Evolutionary conservation across 257 asterid species (phyloP).

Genomic region (Nicotiana otophora): DNA sequence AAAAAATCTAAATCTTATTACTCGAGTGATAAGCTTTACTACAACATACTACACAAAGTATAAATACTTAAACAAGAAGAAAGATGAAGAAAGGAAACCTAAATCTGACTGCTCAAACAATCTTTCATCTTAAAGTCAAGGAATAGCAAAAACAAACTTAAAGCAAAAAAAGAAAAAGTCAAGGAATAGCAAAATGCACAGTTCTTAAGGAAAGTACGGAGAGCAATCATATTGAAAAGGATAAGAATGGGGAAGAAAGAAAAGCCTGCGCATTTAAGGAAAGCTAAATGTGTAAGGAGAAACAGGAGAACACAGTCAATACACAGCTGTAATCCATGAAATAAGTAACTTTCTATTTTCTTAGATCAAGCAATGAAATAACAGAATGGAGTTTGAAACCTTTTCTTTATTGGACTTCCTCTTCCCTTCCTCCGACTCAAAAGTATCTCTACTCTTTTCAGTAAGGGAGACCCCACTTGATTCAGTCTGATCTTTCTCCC

Average conservation of each 20-base stretch:
- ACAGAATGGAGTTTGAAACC: slow-evolving; percentile 30
- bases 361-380: not conserved
- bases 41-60: not conserved
- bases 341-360: not conserved
- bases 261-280: not conserved
- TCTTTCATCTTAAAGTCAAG: not conserved
- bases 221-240: not conserved
- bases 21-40: not conserved
- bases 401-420: slow-evolving; percentile 44
- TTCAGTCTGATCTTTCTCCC: slow-evolving; percentile 27
- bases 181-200: not conserved
- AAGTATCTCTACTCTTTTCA: slow-evolving; percentile 21
- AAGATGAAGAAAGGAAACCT: slow-evolving; percentile 1
- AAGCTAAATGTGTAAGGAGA: not conserved
- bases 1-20: not conserved
- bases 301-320: not conserved
- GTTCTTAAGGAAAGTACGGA: not conserved
- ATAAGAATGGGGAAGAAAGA: not conserved
- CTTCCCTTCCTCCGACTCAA: slow-evolving; percentile 44
- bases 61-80: not conserved
- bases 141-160: not conserved
- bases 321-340: not conserved
- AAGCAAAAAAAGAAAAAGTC: not conserved
- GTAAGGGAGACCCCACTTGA: slow-evolving; percentile 29
- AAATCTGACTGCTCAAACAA: not conserved